These are phyloP conservation scores for Phytophthora hibernalis DNA, from an alignment of 352 stramenopile genomes.

Conservation along the genomic window DNA sequence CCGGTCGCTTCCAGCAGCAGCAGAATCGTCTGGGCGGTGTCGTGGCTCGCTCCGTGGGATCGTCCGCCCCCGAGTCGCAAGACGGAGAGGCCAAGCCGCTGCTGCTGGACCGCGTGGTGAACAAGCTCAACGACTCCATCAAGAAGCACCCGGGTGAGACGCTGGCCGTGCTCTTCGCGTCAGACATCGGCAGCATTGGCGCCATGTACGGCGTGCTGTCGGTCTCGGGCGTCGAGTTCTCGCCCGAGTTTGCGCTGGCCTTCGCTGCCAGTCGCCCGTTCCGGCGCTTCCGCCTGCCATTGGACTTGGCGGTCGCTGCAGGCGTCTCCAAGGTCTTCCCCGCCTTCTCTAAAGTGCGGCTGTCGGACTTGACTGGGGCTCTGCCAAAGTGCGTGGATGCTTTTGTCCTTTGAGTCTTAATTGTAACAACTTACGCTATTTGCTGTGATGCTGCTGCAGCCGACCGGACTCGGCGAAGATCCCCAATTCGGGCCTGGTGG, in stretches of 20 bases:
- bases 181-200: constrained; percentile 83
- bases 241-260: constrained; percentile 85
- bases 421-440: background rate
- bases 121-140: constrained; percentile 83
- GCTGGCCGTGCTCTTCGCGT: constrained; percentile 78
- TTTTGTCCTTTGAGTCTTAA: background rate
- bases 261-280: constrained; percentile 87
- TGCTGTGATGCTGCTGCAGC: constrained; percentile 28
- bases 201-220: constrained; percentile 81
- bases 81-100: background rate
- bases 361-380: constrained; percentile 69
- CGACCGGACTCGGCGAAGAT: constrained; percentile 18
- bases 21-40: constrained; percentile 4
- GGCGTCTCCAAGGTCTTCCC: constrained; percentile 77
- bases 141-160: constrained; percentile 76
- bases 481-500: constrained; percentile 47
- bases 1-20: constrained; percentile 6
- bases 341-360: constrained; percentile 68
- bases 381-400: constrained; percentile 57
- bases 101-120: constrained; percentile 75
- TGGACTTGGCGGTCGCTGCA: constrained; percentile 76
- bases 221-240: constrained; percentile 72
- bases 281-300: constrained; percentile 76
- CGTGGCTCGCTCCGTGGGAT: constrained; percentile 5
- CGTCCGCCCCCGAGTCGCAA: constrained; percentile 17